Evolutionary conservation across 2,329 filamentous ascomycete species (phyloP).

Genomic region (Clarireedia monteithiana): DNA sequence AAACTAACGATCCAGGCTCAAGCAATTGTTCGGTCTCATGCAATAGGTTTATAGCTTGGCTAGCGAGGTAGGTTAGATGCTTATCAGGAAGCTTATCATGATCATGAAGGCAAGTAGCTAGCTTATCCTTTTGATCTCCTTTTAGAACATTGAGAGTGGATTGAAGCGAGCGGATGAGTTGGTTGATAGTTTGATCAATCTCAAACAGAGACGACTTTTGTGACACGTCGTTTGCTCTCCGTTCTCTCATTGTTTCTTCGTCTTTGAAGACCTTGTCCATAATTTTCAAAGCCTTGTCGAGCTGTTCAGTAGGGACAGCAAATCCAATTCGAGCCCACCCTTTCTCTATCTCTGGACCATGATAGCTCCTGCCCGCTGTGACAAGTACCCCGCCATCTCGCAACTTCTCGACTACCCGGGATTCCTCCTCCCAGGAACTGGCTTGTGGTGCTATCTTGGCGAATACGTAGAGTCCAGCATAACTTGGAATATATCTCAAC

Average conservation of each 20-base stretch:
- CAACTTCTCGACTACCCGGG: neutral
- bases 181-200: neutral
- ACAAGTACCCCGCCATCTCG: conserved; percentile 5
- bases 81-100: conserved; percentile 6
- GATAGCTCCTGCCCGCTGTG: neutral
- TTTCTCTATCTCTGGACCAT: neutral
- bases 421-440: conserved; percentile 4
- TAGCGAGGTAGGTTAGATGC: neutral
- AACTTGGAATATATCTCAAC: conserved; percentile 2
- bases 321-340: conserved; percentile 10
- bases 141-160: neutral
- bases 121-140: neutral
- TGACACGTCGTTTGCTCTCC: neutral
- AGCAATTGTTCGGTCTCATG: conserved; percentile 6
- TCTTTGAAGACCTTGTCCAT: neutral
- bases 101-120: neutral
- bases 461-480: conserved; percentile 6
- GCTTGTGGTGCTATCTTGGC: neutral
- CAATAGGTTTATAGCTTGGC: neutral
- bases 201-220: neutral
- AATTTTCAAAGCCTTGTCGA: neutral
- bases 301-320: neutral
- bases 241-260: neutral
- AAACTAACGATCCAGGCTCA: conserved; percentile 3
- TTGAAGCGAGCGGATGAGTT: neutral